A percentile compares a stretch with the other conserved stretches of the same genome.
phyloP scores from a whole-genome alignment of 768 basidiomycete genomes.

The Kwoniella sp. region DNA sequence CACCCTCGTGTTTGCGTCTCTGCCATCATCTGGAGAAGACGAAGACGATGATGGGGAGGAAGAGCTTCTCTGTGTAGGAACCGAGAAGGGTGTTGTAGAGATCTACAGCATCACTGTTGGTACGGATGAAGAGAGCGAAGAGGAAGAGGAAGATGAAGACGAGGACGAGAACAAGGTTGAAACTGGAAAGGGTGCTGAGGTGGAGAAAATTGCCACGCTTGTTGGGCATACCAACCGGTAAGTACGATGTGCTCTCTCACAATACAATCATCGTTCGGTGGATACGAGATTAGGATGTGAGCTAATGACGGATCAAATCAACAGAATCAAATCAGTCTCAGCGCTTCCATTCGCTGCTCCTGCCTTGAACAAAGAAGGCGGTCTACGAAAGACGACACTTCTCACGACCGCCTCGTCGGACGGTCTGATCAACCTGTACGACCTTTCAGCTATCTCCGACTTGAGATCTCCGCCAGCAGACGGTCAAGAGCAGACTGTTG shows the following conservation, averaged over 20 bases:
- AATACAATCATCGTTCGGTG: background rate
- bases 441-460: conserved; percentile 34
- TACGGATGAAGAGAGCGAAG: conserved; percentile 57
- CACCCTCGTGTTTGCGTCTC: conserved; percentile 72
- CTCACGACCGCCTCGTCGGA: conserved; percentile 84
- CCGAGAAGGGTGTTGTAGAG: conserved; percentile 85
- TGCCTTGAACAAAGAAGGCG: conserved; percentile 11
- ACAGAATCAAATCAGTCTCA: conserved; percentile 52
- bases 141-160: conserved; percentile 36
- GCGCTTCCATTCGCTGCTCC: conserved; percentile 25
- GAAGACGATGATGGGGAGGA: conserved; percentile 50
- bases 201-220: conserved; percentile 60
- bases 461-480: background rate
- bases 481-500: conserved; percentile 52
- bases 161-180: conserved; percentile 32
- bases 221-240: conserved; percentile 87
- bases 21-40: conserved; percentile 55
- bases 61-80: conserved; percentile 71
- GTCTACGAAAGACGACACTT: conserved; percentile 60
- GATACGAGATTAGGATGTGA: background rate
- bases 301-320: conserved; percentile 4
- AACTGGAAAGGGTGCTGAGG: conserved; percentile 23
- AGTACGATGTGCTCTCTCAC: conserved; percentile 37
- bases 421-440: conserved; percentile 63
- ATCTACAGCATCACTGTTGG: conserved; percentile 64